phyloP scores from a whole-genome alignment of 805 yeast species.

The Suhomyces xylopsoci region DNA sequence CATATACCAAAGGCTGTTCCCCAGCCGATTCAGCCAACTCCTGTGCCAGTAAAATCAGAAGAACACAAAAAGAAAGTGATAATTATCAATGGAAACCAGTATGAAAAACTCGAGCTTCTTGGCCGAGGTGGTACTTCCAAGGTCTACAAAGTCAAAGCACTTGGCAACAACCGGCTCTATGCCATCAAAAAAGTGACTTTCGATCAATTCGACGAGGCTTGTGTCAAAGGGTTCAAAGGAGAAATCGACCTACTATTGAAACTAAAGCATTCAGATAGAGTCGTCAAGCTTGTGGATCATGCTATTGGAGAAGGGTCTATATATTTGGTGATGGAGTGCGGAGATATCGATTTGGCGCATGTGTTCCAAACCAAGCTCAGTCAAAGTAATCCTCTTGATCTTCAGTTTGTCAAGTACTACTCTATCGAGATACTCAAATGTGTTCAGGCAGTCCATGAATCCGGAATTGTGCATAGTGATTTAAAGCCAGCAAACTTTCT shows the following conservation, averaged over 20 bases:
- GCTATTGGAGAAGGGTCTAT: conserved; percentile 64
- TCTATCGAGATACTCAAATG: conserved; percentile 76
- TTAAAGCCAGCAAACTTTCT: conserved; percentile 66
- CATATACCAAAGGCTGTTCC: neutral
- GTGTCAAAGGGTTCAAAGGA: conserved; percentile 79
- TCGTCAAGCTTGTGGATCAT: conserved; percentile 74
- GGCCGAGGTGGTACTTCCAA: conserved; percentile 94
- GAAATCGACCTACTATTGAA: conserved; percentile 75
- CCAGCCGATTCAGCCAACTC: neutral
- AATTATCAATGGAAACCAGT: conserved; percentile 53
- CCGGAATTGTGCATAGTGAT: conserved; percentile 83
- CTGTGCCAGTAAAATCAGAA: conserved; percentile 10
- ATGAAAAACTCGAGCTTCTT: conserved; percentile 70
- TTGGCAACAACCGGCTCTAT: conserved; percentile 51
- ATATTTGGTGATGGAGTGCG: conserved; percentile 87
- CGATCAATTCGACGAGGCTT: conserved; percentile 74
- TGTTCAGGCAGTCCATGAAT: conserved; percentile 81
- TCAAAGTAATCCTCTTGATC: conserved; percentile 43
- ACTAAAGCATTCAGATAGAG: conserved; percentile 59
- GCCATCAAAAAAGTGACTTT: conserved; percentile 82
- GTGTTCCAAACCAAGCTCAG: conserved; percentile 59
- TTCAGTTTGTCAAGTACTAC: conserved; percentile 76
- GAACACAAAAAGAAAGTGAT: conserved; percentile 26
- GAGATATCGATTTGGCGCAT: conserved; percentile 85
- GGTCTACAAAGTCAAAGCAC: conserved; percentile 72